Percentiles rank a stretch among this genome's conserved stretches.
Conservation (phyloP, 352 stramenopile species). For the Phytophthora pisi region DNA sequence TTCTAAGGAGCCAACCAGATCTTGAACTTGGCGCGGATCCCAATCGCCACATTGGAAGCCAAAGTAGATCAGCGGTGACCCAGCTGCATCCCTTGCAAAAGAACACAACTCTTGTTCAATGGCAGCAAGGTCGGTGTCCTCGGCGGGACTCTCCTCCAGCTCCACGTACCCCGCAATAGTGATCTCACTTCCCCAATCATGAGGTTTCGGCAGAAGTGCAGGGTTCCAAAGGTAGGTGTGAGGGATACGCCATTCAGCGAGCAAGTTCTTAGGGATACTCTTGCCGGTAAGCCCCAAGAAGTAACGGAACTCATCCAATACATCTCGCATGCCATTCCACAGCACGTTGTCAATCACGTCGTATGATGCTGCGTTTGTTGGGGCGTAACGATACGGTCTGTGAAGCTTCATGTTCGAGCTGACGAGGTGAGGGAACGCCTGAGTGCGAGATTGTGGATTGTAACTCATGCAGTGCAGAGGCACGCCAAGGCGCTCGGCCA, state of each 20-base stretch:
- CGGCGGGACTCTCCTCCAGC: slow-evolving; percentile 29
- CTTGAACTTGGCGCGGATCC: slow-evolving; percentile 40
- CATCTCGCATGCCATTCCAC: slow-evolving; percentile 50
- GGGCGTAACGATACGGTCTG: slow-evolving; percentile 51
- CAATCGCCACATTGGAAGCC: slow-evolving; percentile 57
- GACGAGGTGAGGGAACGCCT: slow-evolving; percentile 65
- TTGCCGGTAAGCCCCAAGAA: slow-evolving; percentile 56
- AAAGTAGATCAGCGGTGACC: slow-evolving; percentile 56
- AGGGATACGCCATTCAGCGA: slow-evolving; percentile 57
- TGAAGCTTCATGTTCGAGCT: slow-evolving; percentile 48
- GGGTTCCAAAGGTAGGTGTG: slow-evolving; percentile 82
- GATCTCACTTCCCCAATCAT: slow-evolving; percentile 69
- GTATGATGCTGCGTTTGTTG: slow-evolving; percentile 59
- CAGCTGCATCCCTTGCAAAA: slow-evolving; percentile 17
- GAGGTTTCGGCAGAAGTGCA: slow-evolving; percentile 57
- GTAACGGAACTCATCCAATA: slow-evolving; percentile 65
- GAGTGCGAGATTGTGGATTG: slow-evolving; percentile 56
- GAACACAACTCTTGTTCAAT: slow-evolving; percentile 34
- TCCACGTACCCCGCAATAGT: slow-evolving; percentile 61
- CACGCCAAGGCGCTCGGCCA: slow-evolving; percentile 74
- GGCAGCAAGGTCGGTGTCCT: slow-evolving; percentile 18
- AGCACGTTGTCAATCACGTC: slow-evolving; percentile 57
- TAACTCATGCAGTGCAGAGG: slow-evolving; percentile 73
- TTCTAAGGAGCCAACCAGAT: slow-evolving; percentile 53
- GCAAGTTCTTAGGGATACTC: slow-evolving; percentile 41